phyloP scores from a whole-genome alignment of 2,329 filamentous ascomycete species.

The Escovopsis sp. region DNA sequence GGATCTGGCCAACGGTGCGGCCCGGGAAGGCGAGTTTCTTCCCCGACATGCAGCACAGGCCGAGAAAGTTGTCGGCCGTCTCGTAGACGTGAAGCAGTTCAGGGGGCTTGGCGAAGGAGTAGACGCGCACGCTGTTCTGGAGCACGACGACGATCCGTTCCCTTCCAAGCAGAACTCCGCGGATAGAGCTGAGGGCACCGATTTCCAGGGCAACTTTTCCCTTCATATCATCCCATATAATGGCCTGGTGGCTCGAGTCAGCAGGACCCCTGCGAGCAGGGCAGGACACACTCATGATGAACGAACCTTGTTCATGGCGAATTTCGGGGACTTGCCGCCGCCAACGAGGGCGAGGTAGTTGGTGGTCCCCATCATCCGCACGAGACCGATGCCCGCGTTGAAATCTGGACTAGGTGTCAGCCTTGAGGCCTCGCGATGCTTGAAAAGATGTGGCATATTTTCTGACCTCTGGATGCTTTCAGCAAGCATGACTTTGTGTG shows the following conservation, averaged over 20 bases:
- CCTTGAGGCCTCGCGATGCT: not conserved
- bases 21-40: conserved; percentile 72
- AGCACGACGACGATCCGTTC: conserved; percentile 68
- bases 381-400: conserved; percentile 67
- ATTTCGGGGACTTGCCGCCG: conserved; percentile 73
- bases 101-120: conserved; percentile 60
- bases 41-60: conserved; percentile 63
- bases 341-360: conserved; percentile 85
- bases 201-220: conserved; percentile 61
- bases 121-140: conserved; percentile 68
- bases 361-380: conserved; percentile 73
- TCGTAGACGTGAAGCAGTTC: conserved; percentile 62
- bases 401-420: conserved; percentile 37
- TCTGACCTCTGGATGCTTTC: conserved; percentile 36
- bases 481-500: conserved; percentile 58
- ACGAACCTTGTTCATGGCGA: conserved; percentile 72
- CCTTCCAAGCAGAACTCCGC: conserved; percentile 63
- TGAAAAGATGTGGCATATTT: not conserved
- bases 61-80: conserved; percentile 71
- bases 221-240: conserved; percentile 84
- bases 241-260: conserved; percentile 32
- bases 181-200: conserved; percentile 65
- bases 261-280: not conserved
- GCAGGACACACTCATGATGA: not conserved
- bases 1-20: conserved; percentile 75